A percentile compares a stretch with the other conserved stretches of the same genome.
These are phyloP conservation scores for Massarina eburnea DNA, from an alignment of 2,329 filamentous ascomycete genomes.

Conservation along the genomic window DNA sequence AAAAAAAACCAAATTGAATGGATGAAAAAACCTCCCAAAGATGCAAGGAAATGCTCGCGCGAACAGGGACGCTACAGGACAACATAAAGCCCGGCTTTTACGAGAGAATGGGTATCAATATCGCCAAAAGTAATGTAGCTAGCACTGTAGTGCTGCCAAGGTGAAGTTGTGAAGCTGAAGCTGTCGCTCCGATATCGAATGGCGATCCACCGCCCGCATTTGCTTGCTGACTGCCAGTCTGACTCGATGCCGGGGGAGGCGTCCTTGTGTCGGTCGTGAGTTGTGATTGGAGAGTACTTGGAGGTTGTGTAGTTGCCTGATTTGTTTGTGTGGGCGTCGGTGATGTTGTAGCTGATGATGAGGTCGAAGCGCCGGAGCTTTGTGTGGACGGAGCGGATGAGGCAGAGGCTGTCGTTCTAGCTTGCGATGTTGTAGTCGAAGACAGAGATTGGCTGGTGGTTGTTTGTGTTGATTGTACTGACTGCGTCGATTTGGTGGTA, in stretches of 20 bases:
- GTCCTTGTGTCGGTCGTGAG: not conserved
- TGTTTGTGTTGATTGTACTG: slow-evolving; percentile 10
- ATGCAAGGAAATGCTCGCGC: not conserved
- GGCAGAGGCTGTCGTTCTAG: not conserved
- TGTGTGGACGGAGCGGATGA: not conserved
- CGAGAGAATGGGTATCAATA: slow-evolving; percentile 16
- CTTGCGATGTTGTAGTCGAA: slow-evolving; percentile 4
- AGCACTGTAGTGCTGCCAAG: slow-evolving; percentile 5
- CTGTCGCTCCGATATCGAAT: slow-evolving; percentile 42
- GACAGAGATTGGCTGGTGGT: slow-evolving; percentile 8
- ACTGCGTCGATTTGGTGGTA: slow-evolving; percentile 8
- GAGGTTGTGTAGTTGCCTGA: slow-evolving; percentile 1
- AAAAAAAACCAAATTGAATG: slow-evolving; percentile 6
- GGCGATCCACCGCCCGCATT: slow-evolving; percentile 49
- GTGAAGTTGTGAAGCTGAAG: slow-evolving; percentile 18
- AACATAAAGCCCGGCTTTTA: not conserved
- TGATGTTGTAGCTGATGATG: not conserved
- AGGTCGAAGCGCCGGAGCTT: not conserved
- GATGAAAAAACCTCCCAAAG: not conserved
- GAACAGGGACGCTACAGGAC: not conserved
- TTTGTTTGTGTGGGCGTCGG: not conserved
- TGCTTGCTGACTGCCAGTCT: slow-evolving; percentile 31
- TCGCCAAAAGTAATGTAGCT: slow-evolving; percentile 14
- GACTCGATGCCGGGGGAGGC: slow-evolving; percentile 12
- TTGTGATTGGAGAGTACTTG: slow-evolving; percentile 2